Base-by-base conservation (phyloP, 495 filamentous ascomycete genomes). In the Neohortaea acidophila region DNA sequence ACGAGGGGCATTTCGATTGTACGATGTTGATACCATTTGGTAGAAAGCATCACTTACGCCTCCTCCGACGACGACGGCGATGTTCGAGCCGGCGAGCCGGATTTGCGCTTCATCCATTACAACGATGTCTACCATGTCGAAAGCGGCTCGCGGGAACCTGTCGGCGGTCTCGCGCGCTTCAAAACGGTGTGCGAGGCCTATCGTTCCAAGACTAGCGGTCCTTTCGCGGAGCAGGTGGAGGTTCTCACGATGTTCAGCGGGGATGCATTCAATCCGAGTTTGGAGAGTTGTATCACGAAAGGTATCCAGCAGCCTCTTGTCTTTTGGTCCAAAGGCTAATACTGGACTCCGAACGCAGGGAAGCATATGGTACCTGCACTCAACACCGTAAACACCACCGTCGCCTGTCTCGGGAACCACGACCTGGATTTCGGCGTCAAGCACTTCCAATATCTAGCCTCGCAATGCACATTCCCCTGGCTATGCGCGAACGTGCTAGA, bases 41-140 rank as follows among this genome's bases (percentile, higher is more conserved):
- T 32, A 34, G 32, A 34, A 21, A 4, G 17, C 3, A 34, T 15
- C 8, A 34, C 32, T 20, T 21, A 34, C 17, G 32, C 19, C 32
- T 34, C 32, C 32, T 4, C 13, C 4, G 26, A 37, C 35, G 3
- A 37, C 35, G 19, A 37, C 12, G 19, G 20, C n/a, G n/a, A n/a
- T n/a, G n/a, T n/a, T n/a, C n/a, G n/a, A 27, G n/a, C 24, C 24
- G 32, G 31, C 8, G 54, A 69, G 20, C 82, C 82, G 13, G 79
- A 80, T 58, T 61, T 92, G 19, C 73, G 85, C 20, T 54, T 94
- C 21, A 61, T 92, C 33, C 85, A 94, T 63, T 94, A 76, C 64
- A 94, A 94, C 59, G 84, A 94, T 58, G 82, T 80, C 36, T 94
- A 93, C 57, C 85, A 94, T 45, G 70, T 93, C 33, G 81, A 89